Base-by-base conservation (phyloP, 768 basidiomycete genomes). In the Rhodotorula graminis region DNA sequence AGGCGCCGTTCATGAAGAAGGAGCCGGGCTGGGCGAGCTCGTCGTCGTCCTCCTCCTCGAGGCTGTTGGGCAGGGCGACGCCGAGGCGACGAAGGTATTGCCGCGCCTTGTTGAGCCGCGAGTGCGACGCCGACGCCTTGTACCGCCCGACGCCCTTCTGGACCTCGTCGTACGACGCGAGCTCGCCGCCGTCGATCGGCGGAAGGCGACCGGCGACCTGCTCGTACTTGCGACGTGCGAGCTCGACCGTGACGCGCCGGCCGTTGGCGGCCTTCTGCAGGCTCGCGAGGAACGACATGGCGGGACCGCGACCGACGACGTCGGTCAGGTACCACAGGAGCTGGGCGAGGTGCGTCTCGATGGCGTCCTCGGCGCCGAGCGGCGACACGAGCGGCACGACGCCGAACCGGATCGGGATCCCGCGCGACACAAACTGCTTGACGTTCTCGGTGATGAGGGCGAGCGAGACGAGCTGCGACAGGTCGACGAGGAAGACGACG, bases 1-100 rank as follows among this genome's bases (percentile, higher is more conserved):
- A 85, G 78, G 88, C 92, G n/a, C 94, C 94, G 77, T 97, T 95
- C 78, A 95, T 84, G 80, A 97, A 95, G 8, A 84, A 87, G 74
- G 90, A 88, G 0, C 92, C 93, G 5, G 80, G 80, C 0, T 82
- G 77, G 21, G 27, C 29, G 2, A 8, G 1, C 44, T 12, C 12
- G 12, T 46, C 44, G 23, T 67, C 77, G 31, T 74, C 72, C 7
- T 18, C n/a, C 29, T 33, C 58, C 2, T 19, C 58, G 0, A 8
- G 44, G 47, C 37, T 50, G 33, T 61, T 70, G 11, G 50, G 23
- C 63, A 72, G 77, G n/a, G 83, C 84, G 6, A 86, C 82, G 18
- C 85, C 86, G 31, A 94, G 79, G 23, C 93, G 84, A 57, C 83
- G 82, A 11, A 83, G 79, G 75, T 92, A 94, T 3, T 75, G 77